These are phyloP conservation scores for Penicillium ochrochloron DNA, from an alignment of 495 filamentous ascomycete species.

Conservation along the genomic window DNA sequence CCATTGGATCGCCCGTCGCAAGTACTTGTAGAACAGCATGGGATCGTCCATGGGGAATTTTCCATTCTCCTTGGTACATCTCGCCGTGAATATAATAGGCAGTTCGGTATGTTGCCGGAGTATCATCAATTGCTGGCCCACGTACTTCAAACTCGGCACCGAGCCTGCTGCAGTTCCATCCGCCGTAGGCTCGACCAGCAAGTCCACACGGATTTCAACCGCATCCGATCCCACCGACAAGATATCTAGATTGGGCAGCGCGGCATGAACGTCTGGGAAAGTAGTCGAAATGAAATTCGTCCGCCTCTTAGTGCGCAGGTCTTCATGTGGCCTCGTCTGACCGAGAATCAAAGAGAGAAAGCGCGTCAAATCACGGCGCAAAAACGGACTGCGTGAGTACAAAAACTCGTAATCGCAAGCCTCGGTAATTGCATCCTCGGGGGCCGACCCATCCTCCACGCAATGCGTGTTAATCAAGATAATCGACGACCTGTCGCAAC, in stretches of 20 bases:
- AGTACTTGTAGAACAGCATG: conserved; percentile 71
- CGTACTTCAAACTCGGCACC: conserved; percentile 79
- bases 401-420: conserved; percentile 82
- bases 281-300: conserved; percentile 87
- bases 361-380: conserved; percentile 73
- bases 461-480: conserved; percentile 75
- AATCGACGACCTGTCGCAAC: conserved; percentile 50
- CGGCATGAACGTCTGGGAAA: conserved; percentile 81
- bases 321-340: conserved; percentile 73
- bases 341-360: conserved; percentile 79
- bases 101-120: conserved; percentile 80
- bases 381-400: conserved; percentile 71
- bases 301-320: conserved; percentile 71
- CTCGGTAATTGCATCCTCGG: conserved; percentile 64
- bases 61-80: conserved; percentile 79
- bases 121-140: conserved; percentile 83
- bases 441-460: conserved; percentile 68
- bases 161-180: conserved; percentile 55
- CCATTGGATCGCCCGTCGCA: conserved; percentile 80
- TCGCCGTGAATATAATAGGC: conserved; percentile 84
- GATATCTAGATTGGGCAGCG: conserved; percentile 83
- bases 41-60: conserved; percentile 83
- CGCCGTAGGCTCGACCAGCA: conserved; percentile 71
- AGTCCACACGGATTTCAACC: conserved; percentile 80
- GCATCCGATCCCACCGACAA: conserved; percentile 83